Base-by-base conservation (phyloP, 2,329 filamentous ascomycete genomes). In the Sclerotinia nivalis region DNA sequence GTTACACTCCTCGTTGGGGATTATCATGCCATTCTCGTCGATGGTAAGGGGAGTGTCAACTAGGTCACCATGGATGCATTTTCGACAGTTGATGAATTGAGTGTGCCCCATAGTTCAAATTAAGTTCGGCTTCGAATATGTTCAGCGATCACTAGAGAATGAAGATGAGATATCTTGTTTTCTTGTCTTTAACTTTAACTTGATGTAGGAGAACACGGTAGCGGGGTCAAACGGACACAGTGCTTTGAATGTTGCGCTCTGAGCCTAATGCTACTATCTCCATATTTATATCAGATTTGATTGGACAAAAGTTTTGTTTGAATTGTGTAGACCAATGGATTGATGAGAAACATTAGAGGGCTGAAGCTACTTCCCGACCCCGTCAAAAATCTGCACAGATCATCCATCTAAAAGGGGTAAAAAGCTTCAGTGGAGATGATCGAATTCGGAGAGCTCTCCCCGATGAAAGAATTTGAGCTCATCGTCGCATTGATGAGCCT, bases 11-110 rank as follows among this genome's bases (percentile, higher is more conserved):
- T 70, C 64, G 62, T 75, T 75, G n/a, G 73, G 68, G 20, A 76
- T 75, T 54, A 77, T 77, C 28, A 74, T 31, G 8, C 76, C 76
- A 18, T 70, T 59, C 2, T 70, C 66, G 60, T 68, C 45, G 61
- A 76, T 71, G 5, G 75, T 76, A 43, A 77, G 71, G 15, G 74
- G 71, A 47, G 66, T 22, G 1, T 71, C 58, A 37, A 75, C 28
- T 5, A 77, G 64, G 25, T 47, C 45, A 9, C 76, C 76, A 1
- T 71, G 45, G n/a, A 71, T 72, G 60, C 76, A 77, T 70, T 73
- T 72, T 12, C 71, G 62, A 47, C 75, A 76, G 25, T 78, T 77
- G 66, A 73, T 69, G 43, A 77, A 76, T 58, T 74, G 74, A 2
- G 64, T 73, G 54, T 73, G 58, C n/a, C 62, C n/a, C 75, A 75